Percentiles rank a stretch among this genome's conserved stretches.
These are phyloP conservation scores for Histomonas meleagridis DNA, from an alignment of 208 protist genomes.

Conservation along the genomic window DNA sequence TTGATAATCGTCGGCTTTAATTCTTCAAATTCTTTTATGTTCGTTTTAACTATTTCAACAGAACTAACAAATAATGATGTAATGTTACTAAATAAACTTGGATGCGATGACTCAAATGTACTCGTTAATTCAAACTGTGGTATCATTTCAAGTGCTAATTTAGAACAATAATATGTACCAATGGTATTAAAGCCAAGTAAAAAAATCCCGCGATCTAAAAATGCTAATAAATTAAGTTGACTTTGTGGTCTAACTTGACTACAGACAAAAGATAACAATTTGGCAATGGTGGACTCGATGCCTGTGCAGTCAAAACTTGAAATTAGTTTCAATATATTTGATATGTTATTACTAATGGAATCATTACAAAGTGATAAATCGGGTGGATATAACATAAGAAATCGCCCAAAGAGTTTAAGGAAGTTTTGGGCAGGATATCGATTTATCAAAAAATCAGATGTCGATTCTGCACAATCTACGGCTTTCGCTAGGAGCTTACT, in stretches of 20 bases:
- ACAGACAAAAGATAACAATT: too few species aligned
- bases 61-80: neutral
- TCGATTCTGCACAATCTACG: too few species aligned
- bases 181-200: neutral
- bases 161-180: neutral
- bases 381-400: neutral
- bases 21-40: too few species aligned
- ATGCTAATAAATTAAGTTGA: neutral
- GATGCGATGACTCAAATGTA: neutral
- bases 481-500: neutral
- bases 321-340: too few species aligned
- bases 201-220: neutral
- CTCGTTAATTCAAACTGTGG: neutral
- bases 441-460: neutral
- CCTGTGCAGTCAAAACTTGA: too few species aligned
- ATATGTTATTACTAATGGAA: too few species aligned
- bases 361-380: neutral
- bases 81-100: neutral
- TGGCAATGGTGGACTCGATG: too few species aligned
- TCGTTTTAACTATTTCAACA: neutral
- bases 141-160: neutral
- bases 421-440: neutral
- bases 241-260: neutral
- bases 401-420: neutral
- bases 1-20: too few species aligned